Percentiles rank a stretch among this genome's conserved stretches.
These are phyloP conservation scores for Cyclotella atomus DNA, from an alignment of 108 stramenopile species.

Conservation along the genomic window DNA sequence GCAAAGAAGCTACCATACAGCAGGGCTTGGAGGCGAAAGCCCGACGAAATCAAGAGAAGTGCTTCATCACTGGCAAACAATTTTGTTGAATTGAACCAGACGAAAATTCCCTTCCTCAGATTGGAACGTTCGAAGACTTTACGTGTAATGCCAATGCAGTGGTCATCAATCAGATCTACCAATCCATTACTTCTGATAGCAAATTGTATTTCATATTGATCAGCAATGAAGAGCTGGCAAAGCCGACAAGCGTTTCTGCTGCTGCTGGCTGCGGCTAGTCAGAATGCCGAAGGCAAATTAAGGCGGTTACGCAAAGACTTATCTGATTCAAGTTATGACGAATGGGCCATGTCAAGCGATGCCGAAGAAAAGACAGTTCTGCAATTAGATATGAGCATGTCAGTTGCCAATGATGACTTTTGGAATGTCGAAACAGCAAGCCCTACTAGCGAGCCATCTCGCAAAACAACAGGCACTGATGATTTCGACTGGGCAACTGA, in stretches of 20 bases:
- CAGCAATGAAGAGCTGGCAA: not conserved
- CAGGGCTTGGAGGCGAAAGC: too few species aligned
- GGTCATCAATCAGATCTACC: too few species aligned
- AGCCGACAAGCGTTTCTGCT: not conserved
- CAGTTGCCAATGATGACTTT: not conserved
- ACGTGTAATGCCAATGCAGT: not conserved
- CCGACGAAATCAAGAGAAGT: not conserved
- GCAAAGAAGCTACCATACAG: too few species aligned
- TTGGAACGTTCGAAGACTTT: not conserved
- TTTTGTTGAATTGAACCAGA: not conserved
- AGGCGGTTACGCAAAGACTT: constrained; percentile 7
- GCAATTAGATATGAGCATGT: not conserved
- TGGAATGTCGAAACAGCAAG: too few species aligned
- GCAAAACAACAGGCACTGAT: not conserved
- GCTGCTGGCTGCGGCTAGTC: not conserved
- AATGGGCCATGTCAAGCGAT: not conserved
- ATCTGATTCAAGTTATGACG: not conserved
- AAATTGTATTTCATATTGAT: not conserved
- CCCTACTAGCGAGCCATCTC: too few species aligned
- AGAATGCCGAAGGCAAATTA: not conserved
- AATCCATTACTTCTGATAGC: too few species aligned
- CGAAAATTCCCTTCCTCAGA: not conserved
- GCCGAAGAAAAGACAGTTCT: not conserved
- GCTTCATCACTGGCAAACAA: not conserved
- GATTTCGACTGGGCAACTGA: not conserved